Percentiles rank a stretch among this genome's conserved stretches.
Conservation (phyloP, 2,329 filamentous ascomycete species). For the Aspergillus uvarum region DNA sequence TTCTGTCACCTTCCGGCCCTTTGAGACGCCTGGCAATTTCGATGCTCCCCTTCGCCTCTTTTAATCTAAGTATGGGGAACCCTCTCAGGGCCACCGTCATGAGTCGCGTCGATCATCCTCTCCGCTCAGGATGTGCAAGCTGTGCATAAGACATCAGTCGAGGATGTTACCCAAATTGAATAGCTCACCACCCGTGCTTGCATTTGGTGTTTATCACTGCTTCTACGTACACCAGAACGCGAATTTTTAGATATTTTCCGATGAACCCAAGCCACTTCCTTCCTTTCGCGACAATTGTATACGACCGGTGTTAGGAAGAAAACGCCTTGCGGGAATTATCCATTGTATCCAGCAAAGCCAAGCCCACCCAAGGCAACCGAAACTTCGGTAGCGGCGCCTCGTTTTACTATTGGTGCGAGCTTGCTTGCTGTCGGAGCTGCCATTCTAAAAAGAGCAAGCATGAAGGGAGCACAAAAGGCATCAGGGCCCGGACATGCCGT, state of each 20-base stretch:
- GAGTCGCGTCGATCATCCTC: not conserved
- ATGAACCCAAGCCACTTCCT: too few species aligned
- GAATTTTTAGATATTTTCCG: too few species aligned
- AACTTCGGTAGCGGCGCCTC: not conserved
- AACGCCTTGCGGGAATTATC: not conserved
- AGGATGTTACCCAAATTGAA: not conserved
- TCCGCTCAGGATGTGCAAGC: not conserved
- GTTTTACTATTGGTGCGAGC: not conserved
- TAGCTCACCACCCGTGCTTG: not conserved
- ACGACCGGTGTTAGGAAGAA: not conserved
- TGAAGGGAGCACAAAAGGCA: not conserved
- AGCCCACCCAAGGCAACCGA: not conserved
- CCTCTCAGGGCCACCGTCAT: not conserved
- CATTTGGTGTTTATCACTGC: too few species aligned
- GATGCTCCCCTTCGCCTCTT: not conserved
- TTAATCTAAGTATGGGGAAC: not conserved
- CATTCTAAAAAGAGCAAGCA: too few species aligned
- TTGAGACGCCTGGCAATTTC: not conserved
- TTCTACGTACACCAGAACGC: too few species aligned
- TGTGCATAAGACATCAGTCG: not conserved
- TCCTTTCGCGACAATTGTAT: not conserved
- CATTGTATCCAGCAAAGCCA: not conserved
- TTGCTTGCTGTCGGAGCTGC: not conserved
- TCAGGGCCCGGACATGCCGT: not conserved
- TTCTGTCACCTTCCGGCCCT: not conserved